phyloP scores from a whole-genome alignment of 306 rosid genomes.

The Sechiopsis laciniata region DNA sequence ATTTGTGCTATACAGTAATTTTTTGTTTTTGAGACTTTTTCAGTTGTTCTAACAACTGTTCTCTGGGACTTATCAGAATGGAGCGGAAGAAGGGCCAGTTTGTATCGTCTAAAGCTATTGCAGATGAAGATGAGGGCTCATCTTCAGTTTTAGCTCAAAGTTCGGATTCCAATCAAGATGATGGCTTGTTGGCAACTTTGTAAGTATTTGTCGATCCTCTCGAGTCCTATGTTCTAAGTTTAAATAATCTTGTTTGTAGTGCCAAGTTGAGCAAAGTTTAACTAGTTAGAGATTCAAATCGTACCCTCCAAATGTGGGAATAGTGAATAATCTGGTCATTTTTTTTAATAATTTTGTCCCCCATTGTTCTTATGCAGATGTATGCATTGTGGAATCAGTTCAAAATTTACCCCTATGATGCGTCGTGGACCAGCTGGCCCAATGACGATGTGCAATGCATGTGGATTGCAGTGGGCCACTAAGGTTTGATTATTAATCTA shows the following conservation, averaged over 20 bases:
- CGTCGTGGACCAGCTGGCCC: slow-evolving; percentile 56
- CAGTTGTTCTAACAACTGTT: neutral
- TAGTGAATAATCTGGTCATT: neutral
- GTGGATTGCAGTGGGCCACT: slow-evolving; percentile 55
- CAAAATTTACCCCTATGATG: slow-evolving; percentile 55
- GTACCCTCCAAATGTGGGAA: neutral
- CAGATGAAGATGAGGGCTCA: slow-evolving; percentile 35
- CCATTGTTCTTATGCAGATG: slow-evolving; percentile 30
- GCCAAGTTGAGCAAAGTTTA: too few species aligned
- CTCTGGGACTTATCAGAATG: slow-evolving; percentile 35
- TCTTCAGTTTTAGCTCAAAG: slow-evolving; percentile 28
- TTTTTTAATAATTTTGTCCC: neutral
- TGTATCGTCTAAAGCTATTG: slow-evolving; percentile 35
- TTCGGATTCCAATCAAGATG: slow-evolving; percentile 43
- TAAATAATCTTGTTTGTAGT: neutral
- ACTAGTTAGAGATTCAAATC: too few species aligned
- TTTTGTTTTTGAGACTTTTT: neutral
- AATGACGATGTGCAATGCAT: slow-evolving; percentile 48
- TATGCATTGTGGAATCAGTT: slow-evolving; percentile 47
- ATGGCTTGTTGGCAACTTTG: slow-evolving; percentile 41
- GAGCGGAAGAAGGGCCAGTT: slow-evolving; percentile 59
- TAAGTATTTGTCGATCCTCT: slow-evolving; percentile 26
- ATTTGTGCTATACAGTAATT: too few species aligned
- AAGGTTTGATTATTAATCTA: slow-evolving; percentile 32
- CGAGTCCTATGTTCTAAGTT: neutral